Evolutionary conservation across 257 asterid genomes (phyloP).

Genomic region (Craterostigma plantagineum): DNA sequence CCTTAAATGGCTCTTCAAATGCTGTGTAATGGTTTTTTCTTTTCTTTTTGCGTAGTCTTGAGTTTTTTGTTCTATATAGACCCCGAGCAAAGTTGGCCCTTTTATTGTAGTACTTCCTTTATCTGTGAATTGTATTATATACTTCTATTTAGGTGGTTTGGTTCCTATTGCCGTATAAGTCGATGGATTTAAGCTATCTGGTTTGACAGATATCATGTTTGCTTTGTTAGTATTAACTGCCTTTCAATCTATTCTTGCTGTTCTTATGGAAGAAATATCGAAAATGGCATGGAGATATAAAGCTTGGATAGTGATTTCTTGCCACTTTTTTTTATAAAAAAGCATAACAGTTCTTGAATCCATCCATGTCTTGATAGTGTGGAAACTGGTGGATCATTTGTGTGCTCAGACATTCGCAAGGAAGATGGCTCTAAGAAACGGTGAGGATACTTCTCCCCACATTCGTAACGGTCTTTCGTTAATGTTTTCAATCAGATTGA

Average conservation of each 20-base stretch:
- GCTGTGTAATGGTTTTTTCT: slow-evolving; percentile 24
- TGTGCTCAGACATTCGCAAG: slow-evolving; percentile 32
- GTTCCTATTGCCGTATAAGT: no score
- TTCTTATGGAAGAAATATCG: no score
- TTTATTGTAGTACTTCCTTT: no score
- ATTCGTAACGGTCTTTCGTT: neutral
- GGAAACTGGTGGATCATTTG: slow-evolving; percentile 40
- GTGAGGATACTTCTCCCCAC: slow-evolving; percentile 12
- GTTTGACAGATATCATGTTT: no score
- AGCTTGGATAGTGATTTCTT: no score
- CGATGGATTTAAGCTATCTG: no score
- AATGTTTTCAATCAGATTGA: neutral
- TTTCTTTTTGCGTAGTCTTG: neutral
- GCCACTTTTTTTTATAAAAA: neutral
- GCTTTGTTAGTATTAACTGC: no score
- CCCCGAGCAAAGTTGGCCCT: no score
- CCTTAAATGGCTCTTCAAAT: slow-evolving; percentile 40
- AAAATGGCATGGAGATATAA: no score
- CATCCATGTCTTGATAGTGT: slow-evolving; percentile 16
- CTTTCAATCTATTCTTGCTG: no score
- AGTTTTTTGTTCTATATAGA: slow-evolving; percentile 3
- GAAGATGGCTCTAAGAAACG: slow-evolving; percentile 45
- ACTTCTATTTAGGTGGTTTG: no score
- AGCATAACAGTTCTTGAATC: neutral
- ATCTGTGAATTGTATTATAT: no score